Evolutionary conservation across 768 basidiomycete genomes (phyloP).

Genomic region (Pulveroboletus sp.): DNA sequence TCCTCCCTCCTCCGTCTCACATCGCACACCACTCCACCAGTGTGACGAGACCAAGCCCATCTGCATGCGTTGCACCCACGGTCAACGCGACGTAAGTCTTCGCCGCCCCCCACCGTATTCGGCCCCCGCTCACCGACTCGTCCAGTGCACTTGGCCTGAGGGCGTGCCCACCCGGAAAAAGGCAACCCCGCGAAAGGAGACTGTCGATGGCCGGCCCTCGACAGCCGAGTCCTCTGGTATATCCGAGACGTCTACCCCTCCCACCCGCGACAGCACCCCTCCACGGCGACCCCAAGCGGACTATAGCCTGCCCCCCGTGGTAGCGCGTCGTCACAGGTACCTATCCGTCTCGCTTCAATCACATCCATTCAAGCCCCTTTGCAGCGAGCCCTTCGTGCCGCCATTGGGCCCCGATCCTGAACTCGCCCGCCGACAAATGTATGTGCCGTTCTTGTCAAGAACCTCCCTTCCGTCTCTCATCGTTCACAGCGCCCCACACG

Average conservation of each 20-base stretch:
- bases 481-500: slow-evolving; percentile 36
- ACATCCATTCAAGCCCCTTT: slow-evolving; percentile 5
- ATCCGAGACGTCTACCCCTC: slow-evolving; percentile 69
- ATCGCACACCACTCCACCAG: slow-evolving; percentile 33
- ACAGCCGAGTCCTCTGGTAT: slow-evolving; percentile 72
- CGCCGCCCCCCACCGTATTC: neutral
- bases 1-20: neutral
- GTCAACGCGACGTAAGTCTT: slow-evolving; percentile 67
- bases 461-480: slow-evolving; percentile 11
- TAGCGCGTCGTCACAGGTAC: slow-evolving; percentile 40
- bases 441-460: slow-evolving; percentile 20
- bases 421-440: slow-evolving; percentile 43
- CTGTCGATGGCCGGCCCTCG: slow-evolving; percentile 59
- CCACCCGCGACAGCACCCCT: slow-evolving; percentile 62
- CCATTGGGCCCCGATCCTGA: slow-evolving; percentile 44
- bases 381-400: slow-evolving; percentile 44
- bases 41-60: slow-evolving; percentile 90
- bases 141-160: slow-evolving; percentile 81
- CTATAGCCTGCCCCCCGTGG: slow-evolving; percentile 34
- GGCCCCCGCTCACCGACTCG: slow-evolving; percentile 8
- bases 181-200: slow-evolving; percentile 51
- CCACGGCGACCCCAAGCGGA: slow-evolving; percentile 47
- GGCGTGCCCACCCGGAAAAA: slow-evolving; percentile 71
- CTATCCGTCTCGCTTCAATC: neutral
- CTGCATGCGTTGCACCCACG: slow-evolving; percentile 82